Evolutionary conservation across 202 grass and related monocot genomes (phyloP).

Genomic region (Schoenoplectus triqueter): DNA sequence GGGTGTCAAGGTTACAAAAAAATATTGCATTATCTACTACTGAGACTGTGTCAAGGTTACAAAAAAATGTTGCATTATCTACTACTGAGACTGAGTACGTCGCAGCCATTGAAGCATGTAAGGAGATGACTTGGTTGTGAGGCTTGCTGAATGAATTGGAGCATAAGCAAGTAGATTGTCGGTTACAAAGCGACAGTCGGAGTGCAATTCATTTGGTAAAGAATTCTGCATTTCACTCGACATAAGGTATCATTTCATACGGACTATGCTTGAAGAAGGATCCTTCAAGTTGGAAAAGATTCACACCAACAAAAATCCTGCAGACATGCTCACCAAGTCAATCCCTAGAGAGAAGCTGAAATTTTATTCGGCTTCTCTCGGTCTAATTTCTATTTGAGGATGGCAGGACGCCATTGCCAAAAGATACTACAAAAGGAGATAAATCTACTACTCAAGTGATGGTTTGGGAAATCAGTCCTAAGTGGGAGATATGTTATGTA

Average conservation of each 20-base stretch:
- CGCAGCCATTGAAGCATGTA: neutral
- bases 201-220: neutral
- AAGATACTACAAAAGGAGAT: neutral
- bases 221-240: conserved; percentile 5
- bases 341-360: neutral
- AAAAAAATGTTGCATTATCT: no score
- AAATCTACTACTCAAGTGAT: neutral
- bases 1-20: no score
- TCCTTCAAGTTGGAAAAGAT: neutral
- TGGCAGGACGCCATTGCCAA: neutral
- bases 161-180: neutral
- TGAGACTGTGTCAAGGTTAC: no score
- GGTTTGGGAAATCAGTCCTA: neutral
- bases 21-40: no score
- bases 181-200: neutral
- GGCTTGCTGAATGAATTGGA: neutral
- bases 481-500: neutral
- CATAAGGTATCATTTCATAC: neutral
- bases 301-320: neutral
- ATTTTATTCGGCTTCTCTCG: neutral
- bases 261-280: neutral
- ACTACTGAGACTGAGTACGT: no score
- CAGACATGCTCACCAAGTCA: conserved; percentile 2
- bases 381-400: neutral
- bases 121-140: no score